Base-by-base conservation (phyloP, 371 early-diverging fungal genomes). In the Sporodiniella umbellata region DNA sequence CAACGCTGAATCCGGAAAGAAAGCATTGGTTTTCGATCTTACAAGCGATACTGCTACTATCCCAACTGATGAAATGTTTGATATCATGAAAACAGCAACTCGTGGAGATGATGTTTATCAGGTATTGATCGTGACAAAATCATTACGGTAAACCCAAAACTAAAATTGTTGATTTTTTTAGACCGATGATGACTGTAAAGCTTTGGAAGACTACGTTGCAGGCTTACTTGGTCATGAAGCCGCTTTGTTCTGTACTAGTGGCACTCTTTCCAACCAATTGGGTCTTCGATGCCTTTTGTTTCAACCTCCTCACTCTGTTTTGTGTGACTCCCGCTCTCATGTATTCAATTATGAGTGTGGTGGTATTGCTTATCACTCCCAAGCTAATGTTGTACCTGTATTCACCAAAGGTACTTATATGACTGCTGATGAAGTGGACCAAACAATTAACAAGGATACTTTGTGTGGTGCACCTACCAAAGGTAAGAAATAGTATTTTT, bases 91-190 rank as follows among this genome's bases (percentile, higher is more conserved):
- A 43, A 33, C 56, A 8, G 86, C 92, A 1, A 73, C 79, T 0
- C 81, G 87, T 11, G 93, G 93, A 12, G 96, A 95, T 64, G 94
- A 95, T 70, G 94, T 95, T 3, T 91, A 80, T 48, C 78, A 72
- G 30, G 91, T 85, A 65, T n/a, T n/a, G n/a, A n/a, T n/a, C n/a
- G n/a, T n/a, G n/a, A n/a, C n/a, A n/a, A n/a, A n/a, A n/a, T n/a
- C n/a, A n/a, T n/a, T n/a, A n/a, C 18, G 8, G 11, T 25, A 22
- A 33, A 46, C 14, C 26, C 24, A 14, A 12, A 14, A 1, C 1
- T n/a, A n/a, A n/a, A n/a, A n/a, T n/a, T n/a, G n/a, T n/a, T n/a
- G n/a, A n/a, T 30, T 14, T 35, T 35, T n/a, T 10, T 48, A 61
- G 61, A 52, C 56, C 11, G 61, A 61, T 28, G 56, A 56, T 37